Percentiles rank a stretch among this genome's conserved stretches.
Evolutionary conservation across 805 yeast species (phyloP).

Genomic region (Saccharomycopsis sp.): DNA sequence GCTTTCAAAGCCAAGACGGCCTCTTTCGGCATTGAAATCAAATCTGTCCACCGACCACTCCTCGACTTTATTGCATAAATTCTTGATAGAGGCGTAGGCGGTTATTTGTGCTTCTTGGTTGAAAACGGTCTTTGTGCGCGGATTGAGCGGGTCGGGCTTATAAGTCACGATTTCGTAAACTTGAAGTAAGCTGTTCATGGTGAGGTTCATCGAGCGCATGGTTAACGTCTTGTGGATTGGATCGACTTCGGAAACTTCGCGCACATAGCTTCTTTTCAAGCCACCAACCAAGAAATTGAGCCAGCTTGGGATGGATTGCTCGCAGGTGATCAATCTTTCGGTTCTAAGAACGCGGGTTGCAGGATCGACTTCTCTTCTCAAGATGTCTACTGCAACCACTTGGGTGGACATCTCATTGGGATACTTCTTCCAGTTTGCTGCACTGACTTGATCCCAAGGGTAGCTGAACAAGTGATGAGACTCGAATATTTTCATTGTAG

Average conservation of each 20-base stretch:
- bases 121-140: conserved; percentile 48
- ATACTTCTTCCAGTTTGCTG: conserved; percentile 94
- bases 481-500: conserved; percentile 68
- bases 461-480: conserved; percentile 64
- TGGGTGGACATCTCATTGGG: conserved; percentile 93
- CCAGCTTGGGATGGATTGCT: conserved; percentile 84
- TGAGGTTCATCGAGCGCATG: conserved; percentile 79
- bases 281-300: conserved; percentile 64
- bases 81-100: conserved; percentile 65
- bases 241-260: conserved; percentile 86
- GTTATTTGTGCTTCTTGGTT: conserved; percentile 81
- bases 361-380: conserved; percentile 59
- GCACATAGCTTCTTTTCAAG: conserved; percentile 61
- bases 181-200: conserved; percentile 63
- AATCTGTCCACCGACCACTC: conserved; percentile 90
- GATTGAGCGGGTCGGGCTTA: conserved; percentile 52
- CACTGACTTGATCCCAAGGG: conserved; percentile 90
- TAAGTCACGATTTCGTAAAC: conserved; percentile 87
- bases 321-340: conserved; percentile 82
- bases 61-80: conserved; percentile 74
- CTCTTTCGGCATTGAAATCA: conserved; percentile 76
- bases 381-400: conserved; percentile 86
- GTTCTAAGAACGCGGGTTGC: conserved; percentile 52
- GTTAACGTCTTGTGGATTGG: conserved; percentile 51
- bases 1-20: conserved; percentile 75